phyloP scores from a whole-genome alignment of 176 grass and related monocot species.

The Puccinellia tenuiflora region DNA sequence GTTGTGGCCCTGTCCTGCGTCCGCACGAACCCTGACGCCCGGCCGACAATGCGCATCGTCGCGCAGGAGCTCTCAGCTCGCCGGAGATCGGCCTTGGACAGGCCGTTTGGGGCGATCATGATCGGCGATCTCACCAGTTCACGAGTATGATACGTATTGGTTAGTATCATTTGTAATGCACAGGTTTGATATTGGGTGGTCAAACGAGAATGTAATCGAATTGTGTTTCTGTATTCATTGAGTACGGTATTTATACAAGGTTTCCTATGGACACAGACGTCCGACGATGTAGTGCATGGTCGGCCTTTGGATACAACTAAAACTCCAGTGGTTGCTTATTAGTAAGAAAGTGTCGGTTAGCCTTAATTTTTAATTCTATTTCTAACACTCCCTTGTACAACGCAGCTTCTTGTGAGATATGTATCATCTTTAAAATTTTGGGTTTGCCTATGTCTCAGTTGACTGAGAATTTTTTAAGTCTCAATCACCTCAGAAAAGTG shows the following conservation, averaged over 20 bases:
- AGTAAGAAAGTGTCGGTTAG: too few relatives aligned
- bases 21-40: slow-evolving; percentile 19
- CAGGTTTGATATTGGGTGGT: background rate
- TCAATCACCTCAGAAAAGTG: too few relatives aligned
- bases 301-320: too few relatives aligned
- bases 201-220: background rate
- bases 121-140: slow-evolving; percentile 33
- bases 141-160: slow-evolving; percentile 16
- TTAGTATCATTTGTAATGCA: background rate
- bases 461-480: too few relatives aligned
- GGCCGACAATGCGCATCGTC: slow-evolving; percentile 61
- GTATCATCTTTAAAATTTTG: too few relatives aligned
- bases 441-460: too few relatives aligned
- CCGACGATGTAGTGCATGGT: too few relatives aligned
- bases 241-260: background rate
- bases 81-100: slow-evolving; percentile 11
- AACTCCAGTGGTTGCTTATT: too few relatives aligned
- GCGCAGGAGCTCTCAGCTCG: slow-evolving; percentile 17
- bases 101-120: slow-evolving; percentile 41
- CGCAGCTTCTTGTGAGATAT: too few relatives aligned
- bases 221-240: background rate
- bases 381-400: too few relatives aligned
- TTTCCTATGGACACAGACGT: too few relatives aligned
- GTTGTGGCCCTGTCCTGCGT: slow-evolving; percentile 52
- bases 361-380: too few relatives aligned